Percentiles rank a stretch among this genome's conserved stretches.
Evolutionary conservation across 2,329 filamentous ascomycete species (phyloP).

Genomic region (Fusarium pseudonygamai): DNA sequence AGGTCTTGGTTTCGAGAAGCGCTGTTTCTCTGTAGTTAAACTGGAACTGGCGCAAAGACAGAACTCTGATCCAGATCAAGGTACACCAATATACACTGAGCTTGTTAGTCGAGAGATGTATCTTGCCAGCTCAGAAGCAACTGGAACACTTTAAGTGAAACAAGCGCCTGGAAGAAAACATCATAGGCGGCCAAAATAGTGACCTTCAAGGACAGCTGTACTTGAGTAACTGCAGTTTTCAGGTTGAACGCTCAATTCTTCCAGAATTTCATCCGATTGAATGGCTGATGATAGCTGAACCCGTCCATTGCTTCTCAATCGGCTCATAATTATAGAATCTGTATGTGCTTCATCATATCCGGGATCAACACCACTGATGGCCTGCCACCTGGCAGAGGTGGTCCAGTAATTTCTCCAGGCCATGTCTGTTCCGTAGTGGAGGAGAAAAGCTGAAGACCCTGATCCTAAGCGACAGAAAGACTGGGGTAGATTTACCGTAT

Average conservation of each 20-base stretch:
- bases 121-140: constrained; percentile 7
- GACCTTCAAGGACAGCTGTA: constrained; percentile 13
- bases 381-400: constrained; percentile 39
- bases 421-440: background rate
- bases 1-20: constrained; percentile 42
- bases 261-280: background rate
- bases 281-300: constrained; percentile 8
- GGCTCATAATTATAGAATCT: background rate
- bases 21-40: constrained; percentile 15
- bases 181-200: constrained; percentile 18
- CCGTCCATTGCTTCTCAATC: background rate
- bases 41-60: constrained; percentile 30
- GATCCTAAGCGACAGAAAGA: background rate
- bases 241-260: background rate
- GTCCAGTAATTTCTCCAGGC: constrained; percentile 30
- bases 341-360: constrained; percentile 1
- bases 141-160: constrained; percentile 23
- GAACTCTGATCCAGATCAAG: background rate
- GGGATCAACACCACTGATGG: constrained; percentile 27
- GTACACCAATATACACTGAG: constrained; percentile 3
- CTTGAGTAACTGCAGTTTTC: constrained; percentile 6
- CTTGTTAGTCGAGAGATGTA: constrained; percentile 16
- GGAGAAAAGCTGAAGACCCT: background rate
- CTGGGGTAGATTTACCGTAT: background rate
- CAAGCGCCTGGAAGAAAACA: constrained; percentile 31